These are phyloP conservation scores for Calycina herbarum DNA, from an alignment of 2,329 filamentous ascomycete species.

Conservation along the genomic window DNA sequence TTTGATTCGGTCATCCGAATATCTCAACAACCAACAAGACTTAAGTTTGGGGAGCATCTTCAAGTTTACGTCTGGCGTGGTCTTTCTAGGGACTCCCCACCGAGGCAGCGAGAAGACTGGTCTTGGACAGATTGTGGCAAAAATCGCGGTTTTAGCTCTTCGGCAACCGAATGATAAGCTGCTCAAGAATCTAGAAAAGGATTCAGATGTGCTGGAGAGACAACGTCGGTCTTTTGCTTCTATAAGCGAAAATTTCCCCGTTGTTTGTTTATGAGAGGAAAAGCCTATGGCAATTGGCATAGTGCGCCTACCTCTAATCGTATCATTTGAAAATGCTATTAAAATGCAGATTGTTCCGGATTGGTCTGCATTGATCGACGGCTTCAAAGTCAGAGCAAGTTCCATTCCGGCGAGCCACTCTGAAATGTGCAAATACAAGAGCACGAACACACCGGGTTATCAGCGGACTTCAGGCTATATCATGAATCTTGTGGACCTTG, in stretches of 20 bases:
- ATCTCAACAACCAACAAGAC: slow-evolving; percentile 6
- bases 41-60: not conserved
- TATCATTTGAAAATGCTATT: not conserved
- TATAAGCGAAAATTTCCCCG: not conserved
- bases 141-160: not conserved
- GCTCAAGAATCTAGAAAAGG: slow-evolving; percentile 4
- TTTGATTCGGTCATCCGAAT: slow-evolving; percentile 9
- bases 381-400: not conserved
- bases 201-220: slow-evolving; percentile 9
- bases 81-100: slow-evolving; percentile 10
- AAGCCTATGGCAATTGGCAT: slow-evolving; percentile 9
- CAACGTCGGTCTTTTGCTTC: slow-evolving; percentile 9
- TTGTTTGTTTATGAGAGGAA: slow-evolving; percentile 6
- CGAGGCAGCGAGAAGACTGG: slow-evolving; percentile 2
- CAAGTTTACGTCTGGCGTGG: not conserved
- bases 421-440: slow-evolving; percentile 11
- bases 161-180: not conserved
- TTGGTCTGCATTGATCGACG: slow-evolving; percentile 5
- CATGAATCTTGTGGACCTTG: not conserved
- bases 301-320: not conserved
- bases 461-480: slow-evolving; percentile 7
- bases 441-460: not conserved
- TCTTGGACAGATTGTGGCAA: not conserved
- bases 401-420: slow-evolving; percentile 1
- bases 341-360: slow-evolving; percentile 2